Evolutionary conservation across 768 basidiomycete genomes (phyloP).

Genomic region (Leccinum arenicola): DNA sequence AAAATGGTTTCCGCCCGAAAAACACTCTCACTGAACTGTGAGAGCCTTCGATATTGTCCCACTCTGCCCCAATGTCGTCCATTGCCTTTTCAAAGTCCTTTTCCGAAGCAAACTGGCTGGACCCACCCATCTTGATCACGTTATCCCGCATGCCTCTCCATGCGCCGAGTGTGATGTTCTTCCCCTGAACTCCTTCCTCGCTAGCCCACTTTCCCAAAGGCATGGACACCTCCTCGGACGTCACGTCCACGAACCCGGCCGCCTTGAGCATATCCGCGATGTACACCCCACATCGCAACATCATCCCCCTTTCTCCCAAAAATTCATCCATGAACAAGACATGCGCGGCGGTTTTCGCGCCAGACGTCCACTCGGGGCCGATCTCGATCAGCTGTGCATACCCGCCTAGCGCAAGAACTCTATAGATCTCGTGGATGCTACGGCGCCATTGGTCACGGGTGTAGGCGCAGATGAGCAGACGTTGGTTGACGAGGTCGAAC

Average conservation of each 20-base stretch:
- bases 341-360: slow-evolving; percentile 10
- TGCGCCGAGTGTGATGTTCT: slow-evolving; percentile 14
- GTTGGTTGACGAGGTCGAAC: slow-evolving; percentile 33
- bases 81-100: slow-evolving; percentile 20
- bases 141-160: slow-evolving; percentile 25
- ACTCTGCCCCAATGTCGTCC: slow-evolving; percentile 23
- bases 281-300: slow-evolving; percentile 8
- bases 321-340: slow-evolving; percentile 14
- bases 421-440: slow-evolving; percentile 26
- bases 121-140: slow-evolving; percentile 18
- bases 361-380: slow-evolving; percentile 16
- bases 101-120: slow-evolving; percentile 13
- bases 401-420: slow-evolving; percentile 33
- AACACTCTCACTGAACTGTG: slow-evolving; percentile 1
- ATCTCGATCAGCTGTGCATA: slow-evolving; percentile 32
- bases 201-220: slow-evolving; percentile 27
- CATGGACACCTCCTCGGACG: slow-evolving; percentile 16
- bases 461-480: slow-evolving; percentile 31
- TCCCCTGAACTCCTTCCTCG: slow-evolving; percentile 18
- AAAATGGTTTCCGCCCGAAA: slow-evolving; percentile 16
- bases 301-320: slow-evolving; percentile 7
- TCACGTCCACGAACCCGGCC: slow-evolving; percentile 19
- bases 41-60: slow-evolving; percentile 22
- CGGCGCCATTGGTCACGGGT: slow-evolving; percentile 27
- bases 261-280: slow-evolving; percentile 20